phyloP scores from a whole-genome alignment of 768 basidiomycete species.

The Tylopilus balloui region DNA sequence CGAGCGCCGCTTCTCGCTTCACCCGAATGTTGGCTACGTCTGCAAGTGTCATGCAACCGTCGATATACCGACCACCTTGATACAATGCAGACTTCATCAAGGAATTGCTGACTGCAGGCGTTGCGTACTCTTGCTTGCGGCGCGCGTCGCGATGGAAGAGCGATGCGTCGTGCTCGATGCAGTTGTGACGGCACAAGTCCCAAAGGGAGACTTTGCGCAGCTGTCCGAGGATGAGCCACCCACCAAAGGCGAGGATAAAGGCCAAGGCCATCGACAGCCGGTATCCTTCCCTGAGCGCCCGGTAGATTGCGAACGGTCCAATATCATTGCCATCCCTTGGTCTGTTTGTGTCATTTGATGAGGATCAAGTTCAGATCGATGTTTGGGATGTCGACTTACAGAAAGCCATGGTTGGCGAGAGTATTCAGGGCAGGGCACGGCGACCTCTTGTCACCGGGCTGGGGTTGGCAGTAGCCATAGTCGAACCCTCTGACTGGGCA shows the following conservation, averaged over 20 bases:
- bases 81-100: constrained; percentile 39
- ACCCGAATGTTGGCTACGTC: constrained; percentile 48
- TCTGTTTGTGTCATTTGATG: constrained; percentile 25
- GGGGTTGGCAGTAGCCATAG: constrained; percentile 42
- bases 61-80: constrained; percentile 32
- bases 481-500: constrained; percentile 41
- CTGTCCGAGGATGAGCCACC: constrained; percentile 41
- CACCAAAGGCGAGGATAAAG: constrained; percentile 43
- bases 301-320: constrained; percentile 34
- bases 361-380: neutral
- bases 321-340: constrained; percentile 49
- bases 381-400: constrained; percentile 42
- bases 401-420: constrained; percentile 70
- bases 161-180: constrained; percentile 58
- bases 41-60: constrained; percentile 25
- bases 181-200: constrained; percentile 43
- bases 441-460: constrained; percentile 49
- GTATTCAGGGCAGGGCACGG: constrained; percentile 73
- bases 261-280: constrained; percentile 45
- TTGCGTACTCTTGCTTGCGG: constrained; percentile 43
- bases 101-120: constrained; percentile 36
- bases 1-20: constrained; percentile 43
- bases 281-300: constrained; percentile 48
- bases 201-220: constrained; percentile 33
- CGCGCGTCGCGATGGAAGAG: constrained; percentile 48